These are phyloP conservation scores for Coprinellus aureogranulatus DNA, from an alignment of 768 basidiomycete species.

Conservation along the genomic window DNA sequence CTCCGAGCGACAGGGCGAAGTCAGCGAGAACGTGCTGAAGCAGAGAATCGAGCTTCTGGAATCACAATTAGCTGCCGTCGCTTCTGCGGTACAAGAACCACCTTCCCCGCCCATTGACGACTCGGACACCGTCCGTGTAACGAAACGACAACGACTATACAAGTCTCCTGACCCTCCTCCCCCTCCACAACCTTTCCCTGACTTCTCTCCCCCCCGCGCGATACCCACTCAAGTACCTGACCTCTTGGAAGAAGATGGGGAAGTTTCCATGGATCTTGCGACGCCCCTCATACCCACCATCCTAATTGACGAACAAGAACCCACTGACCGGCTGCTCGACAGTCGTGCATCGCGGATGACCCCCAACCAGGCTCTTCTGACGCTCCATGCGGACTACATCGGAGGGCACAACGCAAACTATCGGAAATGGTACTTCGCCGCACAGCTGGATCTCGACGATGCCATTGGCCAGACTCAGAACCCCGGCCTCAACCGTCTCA, in stretches of 20 bases:
- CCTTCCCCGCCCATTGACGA: not conserved
- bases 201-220: not conserved
- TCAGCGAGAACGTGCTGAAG: not conserved
- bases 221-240: constrained; percentile 12
- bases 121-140: not conserved
- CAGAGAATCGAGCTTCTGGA: constrained; percentile 1
- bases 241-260: constrained; percentile 31
- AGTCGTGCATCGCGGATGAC: constrained; percentile 97
- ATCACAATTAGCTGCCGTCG: not conserved
- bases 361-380: constrained; percentile 90
- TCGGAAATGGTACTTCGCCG: constrained; percentile 99
- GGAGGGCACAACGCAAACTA: constrained; percentile 98
- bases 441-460: constrained; percentile 97
- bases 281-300: constrained; percentile 44
- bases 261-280: constrained; percentile 51
- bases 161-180: not conserved
- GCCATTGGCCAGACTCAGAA: constrained; percentile 92
- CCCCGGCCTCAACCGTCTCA: constrained; percentile 82
- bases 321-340: constrained; percentile 76
- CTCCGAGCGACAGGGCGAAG: not conserved
- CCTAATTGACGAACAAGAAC: not conserved
- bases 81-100: not conserved
- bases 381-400: constrained; percentile 97
- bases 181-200: not conserved
- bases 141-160: too few relatives aligned